Evolutionary conservation across 345 rosid species (phyloP).

Genomic region (Camelina sativa): DNA sequence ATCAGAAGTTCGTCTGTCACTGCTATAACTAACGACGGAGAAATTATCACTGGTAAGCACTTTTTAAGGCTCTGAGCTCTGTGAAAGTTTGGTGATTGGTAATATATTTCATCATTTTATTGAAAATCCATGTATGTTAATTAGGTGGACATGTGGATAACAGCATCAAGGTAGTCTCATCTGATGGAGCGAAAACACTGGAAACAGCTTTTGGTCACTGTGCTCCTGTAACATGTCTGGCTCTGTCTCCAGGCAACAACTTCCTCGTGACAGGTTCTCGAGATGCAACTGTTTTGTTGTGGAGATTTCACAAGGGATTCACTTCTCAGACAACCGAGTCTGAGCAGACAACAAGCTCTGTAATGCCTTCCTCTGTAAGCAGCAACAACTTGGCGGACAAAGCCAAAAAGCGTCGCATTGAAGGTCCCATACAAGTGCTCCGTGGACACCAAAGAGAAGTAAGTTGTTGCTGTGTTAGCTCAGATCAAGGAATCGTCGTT

Average conservation of each 20-base stretch:
- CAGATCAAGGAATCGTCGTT: constrained; percentile 85
- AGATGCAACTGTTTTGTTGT: constrained; percentile 84
- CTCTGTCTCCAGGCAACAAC: constrained; percentile 76
- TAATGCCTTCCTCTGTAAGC: constrained; percentile 51
- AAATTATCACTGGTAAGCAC: constrained; percentile 78
- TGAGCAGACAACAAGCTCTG: constrained; percentile 53
- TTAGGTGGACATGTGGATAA: constrained; percentile 92
- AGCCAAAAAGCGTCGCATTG: constrained; percentile 54
- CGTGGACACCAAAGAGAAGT: constrained; percentile 81
- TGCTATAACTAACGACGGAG: constrained; percentile 71
- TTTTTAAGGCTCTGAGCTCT: constrained; percentile 21
- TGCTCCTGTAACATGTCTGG: constrained; percentile 96
- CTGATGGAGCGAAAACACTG: constrained; percentile 83
- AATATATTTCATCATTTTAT: not conserved
- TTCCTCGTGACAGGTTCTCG: constrained; percentile 94
- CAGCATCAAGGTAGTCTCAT: constrained; percentile 81
- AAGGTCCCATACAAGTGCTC: constrained; percentile 93
- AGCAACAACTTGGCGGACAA: constrained; percentile 35
- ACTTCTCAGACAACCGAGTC: constrained; percentile 54
- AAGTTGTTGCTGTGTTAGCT: constrained; percentile 76
- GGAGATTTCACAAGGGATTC: constrained; percentile 72
- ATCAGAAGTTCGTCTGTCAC: constrained; percentile 72
- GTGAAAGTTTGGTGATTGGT: constrained; percentile 26
- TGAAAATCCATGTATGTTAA: not conserved
- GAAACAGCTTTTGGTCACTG: constrained; percentile 88